phyloP scores from a whole-genome alignment of 306 rosid genomes.

The Cucumis hystrix region DNA sequence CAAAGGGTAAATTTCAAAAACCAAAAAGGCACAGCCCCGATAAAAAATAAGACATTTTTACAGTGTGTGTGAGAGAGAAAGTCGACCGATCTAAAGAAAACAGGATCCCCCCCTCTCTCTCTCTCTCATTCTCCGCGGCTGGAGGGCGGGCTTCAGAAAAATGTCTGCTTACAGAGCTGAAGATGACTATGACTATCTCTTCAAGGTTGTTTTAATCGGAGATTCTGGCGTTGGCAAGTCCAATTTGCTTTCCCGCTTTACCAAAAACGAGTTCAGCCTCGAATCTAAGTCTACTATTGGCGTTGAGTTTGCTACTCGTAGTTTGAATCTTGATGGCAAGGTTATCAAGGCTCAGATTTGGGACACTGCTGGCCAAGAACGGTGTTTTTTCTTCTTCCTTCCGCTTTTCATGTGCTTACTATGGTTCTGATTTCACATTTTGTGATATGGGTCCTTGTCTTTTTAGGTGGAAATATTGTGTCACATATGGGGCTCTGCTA shows the following conservation, averaged over 20 bases:
- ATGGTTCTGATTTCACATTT: not conserved
- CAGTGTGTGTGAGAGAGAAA: not conserved
- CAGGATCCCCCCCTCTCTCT: not conserved
- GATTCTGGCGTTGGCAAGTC: constrained; percentile 50
- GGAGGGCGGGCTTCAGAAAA: not conserved
- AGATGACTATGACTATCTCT: constrained; percentile 45
- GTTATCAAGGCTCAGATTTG: constrained; percentile 54
- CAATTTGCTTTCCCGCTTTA: constrained; percentile 45
- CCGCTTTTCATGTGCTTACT: not conserved
- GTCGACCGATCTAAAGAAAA: not conserved
- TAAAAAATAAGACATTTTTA: not conserved
- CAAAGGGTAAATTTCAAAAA: not conserved
- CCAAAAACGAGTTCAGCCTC: constrained; percentile 46
- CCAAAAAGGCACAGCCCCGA: not conserved
- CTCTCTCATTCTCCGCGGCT: not conserved
- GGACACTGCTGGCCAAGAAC: constrained; percentile 52
- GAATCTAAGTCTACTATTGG: constrained; percentile 54
- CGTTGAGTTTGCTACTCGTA: constrained; percentile 53
- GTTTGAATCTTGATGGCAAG: constrained; percentile 36
- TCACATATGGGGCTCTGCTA: not conserved
- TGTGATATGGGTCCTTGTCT: not conserved
- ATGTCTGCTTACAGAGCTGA: constrained; percentile 53
- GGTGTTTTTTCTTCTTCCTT: constrained; percentile 9
- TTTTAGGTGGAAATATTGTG: not conserved
- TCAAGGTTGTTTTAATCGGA: constrained; percentile 40